Percentiles rank a stretch among this genome's conserved stretches.
phyloP scores from a whole-genome alignment of 176 grass and related monocot species.

The Alloteropsis semialata region DNA sequence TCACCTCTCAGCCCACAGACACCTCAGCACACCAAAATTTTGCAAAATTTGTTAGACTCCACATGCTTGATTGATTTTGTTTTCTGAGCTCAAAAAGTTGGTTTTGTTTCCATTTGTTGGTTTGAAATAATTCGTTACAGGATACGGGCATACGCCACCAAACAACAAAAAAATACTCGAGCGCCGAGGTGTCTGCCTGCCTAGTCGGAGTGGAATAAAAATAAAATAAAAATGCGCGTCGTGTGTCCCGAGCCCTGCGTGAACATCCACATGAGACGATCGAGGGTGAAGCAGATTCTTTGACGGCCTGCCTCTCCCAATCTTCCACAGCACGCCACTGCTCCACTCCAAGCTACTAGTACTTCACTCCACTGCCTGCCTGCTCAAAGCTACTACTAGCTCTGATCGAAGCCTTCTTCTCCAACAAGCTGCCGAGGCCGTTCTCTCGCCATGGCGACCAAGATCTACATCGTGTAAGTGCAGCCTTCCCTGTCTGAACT shows the following conservation, averaged over 20 bases:
- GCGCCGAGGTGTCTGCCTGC: too few relatives aligned
- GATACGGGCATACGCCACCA: too few relatives aligned
- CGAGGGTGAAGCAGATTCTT: background rate
- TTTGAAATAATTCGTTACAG: too few relatives aligned
- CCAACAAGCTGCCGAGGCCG: background rate
- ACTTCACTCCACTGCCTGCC: background rate
- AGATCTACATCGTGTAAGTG: slow-evolving; percentile 42
- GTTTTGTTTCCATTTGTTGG: too few relatives aligned
- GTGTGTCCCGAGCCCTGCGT: background rate
- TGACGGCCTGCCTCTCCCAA: background rate
- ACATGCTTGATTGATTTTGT: too few relatives aligned
- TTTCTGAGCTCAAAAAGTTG: too few relatives aligned
- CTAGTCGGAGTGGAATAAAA: too few relatives aligned
- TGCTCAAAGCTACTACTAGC: background rate
- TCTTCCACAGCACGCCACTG: background rate
- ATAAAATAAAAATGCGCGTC: background rate
- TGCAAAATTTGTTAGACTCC: too few relatives aligned
- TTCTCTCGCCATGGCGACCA: slow-evolving; percentile 11
- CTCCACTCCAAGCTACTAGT: background rate
- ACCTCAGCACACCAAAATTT: too few relatives aligned
- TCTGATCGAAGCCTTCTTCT: background rate
- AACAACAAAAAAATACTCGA: too few relatives aligned
- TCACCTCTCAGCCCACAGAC: too few relatives aligned
- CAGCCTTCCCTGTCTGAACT: too few relatives aligned
- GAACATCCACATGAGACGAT: background rate